These are phyloP conservation scores for Helianthus annuus DNA, from an alignment of 129 eudicot species.

Conservation along the genomic window DNA sequence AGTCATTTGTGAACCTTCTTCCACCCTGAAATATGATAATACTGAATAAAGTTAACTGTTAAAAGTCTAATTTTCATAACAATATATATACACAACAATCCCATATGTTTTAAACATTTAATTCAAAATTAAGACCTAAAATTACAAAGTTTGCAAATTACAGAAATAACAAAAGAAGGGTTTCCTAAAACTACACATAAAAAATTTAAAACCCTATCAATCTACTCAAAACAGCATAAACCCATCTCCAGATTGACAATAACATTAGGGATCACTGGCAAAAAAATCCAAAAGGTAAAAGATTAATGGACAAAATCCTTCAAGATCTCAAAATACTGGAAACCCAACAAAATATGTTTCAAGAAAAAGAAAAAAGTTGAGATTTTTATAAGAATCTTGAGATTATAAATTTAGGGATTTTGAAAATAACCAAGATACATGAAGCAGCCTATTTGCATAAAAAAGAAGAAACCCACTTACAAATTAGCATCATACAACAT, in stretches of 20 bases:
- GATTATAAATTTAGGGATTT: neutral
- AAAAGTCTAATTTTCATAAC: conserved; percentile 10
- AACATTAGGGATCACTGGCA: conserved; percentile 8
- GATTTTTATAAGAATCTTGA: neutral
- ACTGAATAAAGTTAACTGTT: conserved; percentile 1
- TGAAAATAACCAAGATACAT: conserved; percentile 3
- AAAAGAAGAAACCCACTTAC: conserved; percentile 13
- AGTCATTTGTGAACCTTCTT: conserved; percentile 24
- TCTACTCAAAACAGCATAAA: conserved; percentile 15
- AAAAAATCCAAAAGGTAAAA: neutral
- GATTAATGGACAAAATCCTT: neutral
- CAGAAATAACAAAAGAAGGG: neutral
- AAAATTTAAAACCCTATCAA: conserved; percentile 5
- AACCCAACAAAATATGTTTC: neutral
- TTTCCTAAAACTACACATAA: neutral
- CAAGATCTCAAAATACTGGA: conserved; percentile 20
- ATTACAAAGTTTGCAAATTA: neutral
- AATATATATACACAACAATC: neutral
- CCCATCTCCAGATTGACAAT: conserved; percentile 8
- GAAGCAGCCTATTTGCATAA: neutral
- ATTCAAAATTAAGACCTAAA: neutral
- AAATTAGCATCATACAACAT: neutral
- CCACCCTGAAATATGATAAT: conserved; percentile 34
- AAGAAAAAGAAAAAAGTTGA: neutral
- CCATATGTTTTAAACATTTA: neutral